Base-by-base conservation (phyloP, 768 basidiomycete genomes). In the Boletus subparvulus region DNA sequence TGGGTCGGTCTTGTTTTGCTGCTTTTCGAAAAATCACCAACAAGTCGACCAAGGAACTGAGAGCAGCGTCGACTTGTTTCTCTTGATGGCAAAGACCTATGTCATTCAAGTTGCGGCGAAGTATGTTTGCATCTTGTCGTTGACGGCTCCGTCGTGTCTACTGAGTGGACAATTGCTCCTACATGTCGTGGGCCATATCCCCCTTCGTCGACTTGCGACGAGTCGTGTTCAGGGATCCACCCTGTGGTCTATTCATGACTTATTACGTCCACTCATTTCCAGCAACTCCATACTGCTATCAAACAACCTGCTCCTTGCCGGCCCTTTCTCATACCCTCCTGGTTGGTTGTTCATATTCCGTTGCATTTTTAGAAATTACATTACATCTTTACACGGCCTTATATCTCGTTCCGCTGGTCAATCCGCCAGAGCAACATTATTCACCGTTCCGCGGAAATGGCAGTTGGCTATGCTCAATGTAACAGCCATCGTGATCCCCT, bases 401-500 rank as follows among this genome's bases (percentile, higher is more conserved):
- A 33, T 41, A 33, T 55, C 33, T 53, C 16, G 35, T 50, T 55
- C 19, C 35, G 52, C 9, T 33, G 19, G 19, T 16, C 37, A 17
- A 36, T 21, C 24, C 24, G 6, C 19, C 26, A 30, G 10, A 21
- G 26, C 7, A 24, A 30, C 13, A 28, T 58, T 41, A 49, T 19
- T 54, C 41, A 36, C 43, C 35, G 28, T 21, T 26, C 36, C 45
- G 44, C 64, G 59, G 61, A 67, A 52, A 67, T 65, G 41, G 47
- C 24, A 24, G 16, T 17, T 49, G 65, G 57, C 65, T 62, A 59
- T 65, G 64, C 56, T 47, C 59, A 35, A 58, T 48, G n/a, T 64
- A 32, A 37, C 50, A 43, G 17, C 50, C 46, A 17, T 32, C 37
- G 24, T 36, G 47, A 37, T 30, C 46, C 0, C 48, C 26, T 54